Base-by-base conservation (phyloP, 2,329 filamentous ascomycete genomes). In the Atkinsonella hypoxylon region DNA sequence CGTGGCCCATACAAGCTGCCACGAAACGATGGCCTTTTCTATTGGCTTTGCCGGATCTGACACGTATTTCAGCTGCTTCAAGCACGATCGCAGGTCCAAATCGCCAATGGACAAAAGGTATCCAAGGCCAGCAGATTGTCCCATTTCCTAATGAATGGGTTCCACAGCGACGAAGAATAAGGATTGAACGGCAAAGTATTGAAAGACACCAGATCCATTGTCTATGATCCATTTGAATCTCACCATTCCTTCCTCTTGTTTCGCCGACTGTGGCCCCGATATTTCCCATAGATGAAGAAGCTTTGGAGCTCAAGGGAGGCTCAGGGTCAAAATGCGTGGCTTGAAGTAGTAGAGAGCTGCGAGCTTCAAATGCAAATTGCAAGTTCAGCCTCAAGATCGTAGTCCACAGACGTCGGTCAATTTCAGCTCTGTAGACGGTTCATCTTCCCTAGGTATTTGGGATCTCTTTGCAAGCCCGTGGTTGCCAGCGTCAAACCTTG, bases 381-480 rank as follows among this genome's bases (percentile, higher is more conserved):
- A 80, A 50, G n/a, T 73, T 71, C 2, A 81, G 60, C 57, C 81
- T 77, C 5, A 80, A 51, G 11, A 79, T 70, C 0, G 76, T 77
- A 7, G 73, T 71, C 79, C 78, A 82, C 1, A 82, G 58, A 2
- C 78, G 67, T 4, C 78, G 67, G 2, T 78, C 70, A 61, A 81
- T 71, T 61, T 82, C 79, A 1, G 71, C 67, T 18, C 70, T 67
- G 36, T 75, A 69, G 0, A 64, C 57, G 2, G 73, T 68, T 68
- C 67, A 77, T 74, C 18, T 68, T 66, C 7, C 69, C 67, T 4
- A 80, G 69, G 51, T 70, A 64, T 31, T 64, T 67, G 0, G 79
- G 78, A 50, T 82, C 79, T 1, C 76, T 71, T 58, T 82, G 77
- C 6, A 81, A 65, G 3, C 79, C 78, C 0, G 71, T 65, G 2